Conservation (phyloP, 2,329 filamentous ascomycete genomes). For the Allantophomopsis lycopodina region DNA sequence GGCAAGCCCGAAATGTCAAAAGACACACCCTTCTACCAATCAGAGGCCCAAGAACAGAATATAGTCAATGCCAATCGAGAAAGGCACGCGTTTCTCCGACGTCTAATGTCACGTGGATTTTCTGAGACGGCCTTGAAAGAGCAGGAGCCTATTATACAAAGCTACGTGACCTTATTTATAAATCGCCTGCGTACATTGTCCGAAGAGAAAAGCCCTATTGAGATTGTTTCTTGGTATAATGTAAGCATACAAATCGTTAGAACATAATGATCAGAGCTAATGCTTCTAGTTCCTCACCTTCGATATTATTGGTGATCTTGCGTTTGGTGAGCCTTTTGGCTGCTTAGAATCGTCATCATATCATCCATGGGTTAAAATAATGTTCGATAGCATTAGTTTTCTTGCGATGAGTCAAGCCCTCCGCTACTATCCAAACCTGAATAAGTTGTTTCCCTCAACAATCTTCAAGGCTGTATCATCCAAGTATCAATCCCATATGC, state of each 20-base stretch:
- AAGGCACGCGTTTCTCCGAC: conserved; percentile 12
- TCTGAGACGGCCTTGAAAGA: conserved; percentile 15
- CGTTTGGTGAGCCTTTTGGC: conserved; percentile 26
- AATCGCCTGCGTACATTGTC: not conserved
- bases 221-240: conserved; percentile 6
- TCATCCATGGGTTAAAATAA: conserved; percentile 12
- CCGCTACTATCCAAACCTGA: not conserved
- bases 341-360: conserved; percentile 15
- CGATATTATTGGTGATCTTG: conserved; percentile 27
- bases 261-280: conserved; percentile 11
- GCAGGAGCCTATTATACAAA: conserved; percentile 16
- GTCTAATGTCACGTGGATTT: conserved; percentile 16
- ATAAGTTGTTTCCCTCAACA: not conserved
- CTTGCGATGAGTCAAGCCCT: not conserved
- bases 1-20: not conserved
- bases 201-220: too few species aligned
- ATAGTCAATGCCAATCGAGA: conserved; percentile 4
- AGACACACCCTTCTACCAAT: not conserved
- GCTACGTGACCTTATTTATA: conserved; percentile 7
- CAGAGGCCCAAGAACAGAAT: not conserved
- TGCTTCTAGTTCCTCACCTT: conserved; percentile 22
- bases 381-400: conserved; percentile 4
- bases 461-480: not conserved
- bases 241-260: conserved; percentile 3
- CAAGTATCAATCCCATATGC: not conserved